Evolutionary conservation across 164 flowering plant species (phyloP).

Genomic region (Berberis vulgaris): DNA sequence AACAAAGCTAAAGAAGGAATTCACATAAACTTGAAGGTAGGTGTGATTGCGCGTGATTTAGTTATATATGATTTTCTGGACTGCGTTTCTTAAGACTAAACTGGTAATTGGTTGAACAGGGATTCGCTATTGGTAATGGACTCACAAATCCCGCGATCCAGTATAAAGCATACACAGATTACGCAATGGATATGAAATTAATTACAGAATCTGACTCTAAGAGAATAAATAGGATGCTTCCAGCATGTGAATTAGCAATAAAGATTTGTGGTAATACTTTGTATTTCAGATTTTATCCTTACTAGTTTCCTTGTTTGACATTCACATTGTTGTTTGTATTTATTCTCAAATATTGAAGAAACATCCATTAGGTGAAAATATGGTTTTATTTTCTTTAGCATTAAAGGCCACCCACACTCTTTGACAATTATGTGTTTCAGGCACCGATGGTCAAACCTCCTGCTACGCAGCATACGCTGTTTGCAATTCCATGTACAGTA

Average conservation of each 20-base stretch:
- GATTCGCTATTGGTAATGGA: slow-evolving; percentile 89
- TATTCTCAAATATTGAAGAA: no score
- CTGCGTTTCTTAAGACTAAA: slow-evolving; percentile 1
- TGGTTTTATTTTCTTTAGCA: not conserved
- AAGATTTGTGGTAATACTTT: slow-evolving; percentile 47
- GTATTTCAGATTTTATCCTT: not conserved
- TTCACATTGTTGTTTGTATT: not conserved
- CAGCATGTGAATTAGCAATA: slow-evolving; percentile 43
- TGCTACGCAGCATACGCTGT: slow-evolving; percentile 37
- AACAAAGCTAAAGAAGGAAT: slow-evolving; percentile 73
- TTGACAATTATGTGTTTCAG: slow-evolving; percentile 22
- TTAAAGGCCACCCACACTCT: not conserved
- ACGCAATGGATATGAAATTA: slow-evolving; percentile 50
- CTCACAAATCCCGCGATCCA: slow-evolving; percentile 74
- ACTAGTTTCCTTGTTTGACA: not conserved
- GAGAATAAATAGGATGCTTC: slow-evolving; percentile 30
- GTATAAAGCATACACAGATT: slow-evolving; percentile 69
- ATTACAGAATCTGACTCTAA: slow-evolving; percentile 44
- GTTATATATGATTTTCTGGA: not conserved
- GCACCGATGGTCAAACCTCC: slow-evolving; percentile 28
- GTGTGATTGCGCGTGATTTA: not conserved
- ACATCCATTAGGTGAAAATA: no score
- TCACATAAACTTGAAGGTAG: slow-evolving; percentile 70
- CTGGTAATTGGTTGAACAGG: slow-evolving; percentile 32
- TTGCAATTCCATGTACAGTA: slow-evolving; percentile 46